phyloP scores from a whole-genome alignment of 257 asterid species.

The Lithospermum erythrorhizon region DNA sequence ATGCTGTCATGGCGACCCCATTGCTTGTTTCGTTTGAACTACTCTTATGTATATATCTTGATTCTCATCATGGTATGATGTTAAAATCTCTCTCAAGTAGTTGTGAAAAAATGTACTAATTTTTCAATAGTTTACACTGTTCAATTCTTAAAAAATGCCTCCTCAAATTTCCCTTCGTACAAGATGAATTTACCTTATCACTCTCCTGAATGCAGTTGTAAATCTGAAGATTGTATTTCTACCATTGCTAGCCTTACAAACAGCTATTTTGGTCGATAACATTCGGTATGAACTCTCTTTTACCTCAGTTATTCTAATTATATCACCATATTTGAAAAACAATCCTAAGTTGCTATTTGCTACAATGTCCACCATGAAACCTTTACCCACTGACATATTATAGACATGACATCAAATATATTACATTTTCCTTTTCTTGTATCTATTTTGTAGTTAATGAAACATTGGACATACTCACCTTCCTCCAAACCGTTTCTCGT shows the following conservation, averaged over 20 bases:
- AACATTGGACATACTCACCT: conserved; percentile 1
- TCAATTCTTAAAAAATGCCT: background rate
- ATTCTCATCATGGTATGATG: conserved; percentile 46
- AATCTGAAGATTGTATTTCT: conserved; percentile 83
- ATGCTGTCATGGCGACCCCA: conserved; percentile 75
- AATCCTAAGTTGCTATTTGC: background rate
- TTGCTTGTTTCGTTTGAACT: conserved; percentile 90
- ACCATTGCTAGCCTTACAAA: conserved; percentile 77
- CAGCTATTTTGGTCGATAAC: conserved; percentile 78
- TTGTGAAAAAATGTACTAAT: background rate
- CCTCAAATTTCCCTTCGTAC: background rate
- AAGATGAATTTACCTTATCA: background rate
- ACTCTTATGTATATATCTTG: conserved; percentile 79
- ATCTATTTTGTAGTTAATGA: background rate
- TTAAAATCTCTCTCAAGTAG: conserved; percentile 6
- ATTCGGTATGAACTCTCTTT: conserved; percentile 44
- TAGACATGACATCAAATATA: background rate
- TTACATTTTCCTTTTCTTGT: background rate
- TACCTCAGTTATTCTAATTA: conserved; percentile 3
- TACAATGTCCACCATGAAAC: too few species aligned
- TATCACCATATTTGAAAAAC: background rate
- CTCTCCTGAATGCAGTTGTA: conserved; percentile 53
- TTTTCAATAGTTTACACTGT: background rate
- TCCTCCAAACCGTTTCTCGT: conserved; percentile 4
- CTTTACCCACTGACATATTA: too few species aligned